A percentile compares a stretch with the other conserved stretches of the same genome.
These are phyloP conservation scores for Chlorella sp. DNA, from an alignment of 139 green algal genomes.

Conservation along the genomic window DNA sequence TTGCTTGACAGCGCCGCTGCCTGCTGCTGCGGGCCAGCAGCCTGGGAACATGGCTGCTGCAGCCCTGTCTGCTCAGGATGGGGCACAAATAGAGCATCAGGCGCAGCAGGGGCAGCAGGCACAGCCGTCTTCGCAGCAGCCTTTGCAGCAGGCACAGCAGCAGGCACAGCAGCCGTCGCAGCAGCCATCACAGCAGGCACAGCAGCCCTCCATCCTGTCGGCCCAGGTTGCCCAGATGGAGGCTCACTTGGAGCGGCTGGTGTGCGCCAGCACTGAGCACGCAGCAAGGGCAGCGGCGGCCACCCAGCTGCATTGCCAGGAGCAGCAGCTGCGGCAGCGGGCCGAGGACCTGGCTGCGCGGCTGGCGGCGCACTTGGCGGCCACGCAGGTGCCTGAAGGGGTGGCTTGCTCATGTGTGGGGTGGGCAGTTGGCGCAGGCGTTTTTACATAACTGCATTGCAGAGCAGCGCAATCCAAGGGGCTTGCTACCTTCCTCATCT, in stretches of 20 bases:
- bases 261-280: neutral
- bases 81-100: neutral
- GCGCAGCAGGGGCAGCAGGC: neutral
- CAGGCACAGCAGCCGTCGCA: neutral
- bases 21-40: neutral
- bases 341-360: neutral
- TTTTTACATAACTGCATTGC: too few species aligned
- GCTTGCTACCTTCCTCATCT: too few species aligned
- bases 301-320: neutral
- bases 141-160: neutral
- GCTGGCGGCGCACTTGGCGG: neutral
- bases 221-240: constrained; percentile 31
- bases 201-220: neutral
- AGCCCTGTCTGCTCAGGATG: too few species aligned
- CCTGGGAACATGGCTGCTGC: too few species aligned
- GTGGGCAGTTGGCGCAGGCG: too few species aligned
- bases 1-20: too few species aligned
- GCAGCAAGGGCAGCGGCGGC: neutral
- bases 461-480: too few species aligned
- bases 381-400: neutral
- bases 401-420: too few species aligned
- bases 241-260: neutral
- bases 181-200: too few species aligned
- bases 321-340: constrained; percentile 14
- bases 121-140: neutral